Percentiles rank a stretch among this genome's conserved stretches.
Evolutionary conservation across 345 rosid species (phyloP).

Genomic region (Boechera stricta): DNA sequence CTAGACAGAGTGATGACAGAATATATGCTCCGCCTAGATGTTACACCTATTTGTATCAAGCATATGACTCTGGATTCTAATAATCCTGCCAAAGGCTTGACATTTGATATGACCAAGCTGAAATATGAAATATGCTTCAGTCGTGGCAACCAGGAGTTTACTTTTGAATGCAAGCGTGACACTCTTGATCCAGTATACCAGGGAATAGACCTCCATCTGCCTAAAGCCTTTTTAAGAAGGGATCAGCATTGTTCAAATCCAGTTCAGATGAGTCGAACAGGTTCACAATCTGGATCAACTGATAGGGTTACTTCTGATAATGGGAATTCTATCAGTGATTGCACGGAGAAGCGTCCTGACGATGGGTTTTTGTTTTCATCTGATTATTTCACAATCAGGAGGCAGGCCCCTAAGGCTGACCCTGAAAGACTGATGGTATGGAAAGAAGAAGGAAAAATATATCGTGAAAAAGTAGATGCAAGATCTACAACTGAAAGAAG

Average conservation of each 20-base stretch:
- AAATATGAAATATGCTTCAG: conserved; percentile 79
- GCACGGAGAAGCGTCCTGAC: conserved; percentile 70
- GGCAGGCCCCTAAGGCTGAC: conserved; percentile 95
- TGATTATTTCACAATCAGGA: conserved; percentile 91
- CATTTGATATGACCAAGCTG: conserved; percentile 73
- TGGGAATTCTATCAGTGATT: conserved; percentile 34
- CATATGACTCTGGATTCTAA: conserved; percentile 75
- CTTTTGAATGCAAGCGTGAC: conserved; percentile 87
- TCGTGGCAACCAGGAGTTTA: conserved; percentile 88
- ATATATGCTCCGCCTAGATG: conserved; percentile 81
- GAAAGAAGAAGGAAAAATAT: conserved; percentile 96
- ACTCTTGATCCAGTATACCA: conserved; percentile 95
- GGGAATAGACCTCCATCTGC: conserved; percentile 83
- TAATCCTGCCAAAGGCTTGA: conserved; percentile 89
- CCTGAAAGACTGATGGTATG: conserved; percentile 85
- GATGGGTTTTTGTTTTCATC: conserved; percentile 93
- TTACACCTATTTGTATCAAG: conserved; percentile 72
- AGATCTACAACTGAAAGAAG: conserved; percentile 79
- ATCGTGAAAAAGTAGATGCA: conserved; percentile 81
- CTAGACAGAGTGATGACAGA: conserved; percentile 97
- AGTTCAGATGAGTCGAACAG: conserved; percentile 60
- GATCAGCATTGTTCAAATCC: conserved; percentile 60
- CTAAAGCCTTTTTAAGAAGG: conserved; percentile 64
- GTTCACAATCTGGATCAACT: conserved; percentile 61
- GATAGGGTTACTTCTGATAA: conserved; percentile 63